Evolutionary conservation across 2,329 filamentous ascomycete species (phyloP).

Genomic region (Pseudogymnoascus sp.): DNA sequence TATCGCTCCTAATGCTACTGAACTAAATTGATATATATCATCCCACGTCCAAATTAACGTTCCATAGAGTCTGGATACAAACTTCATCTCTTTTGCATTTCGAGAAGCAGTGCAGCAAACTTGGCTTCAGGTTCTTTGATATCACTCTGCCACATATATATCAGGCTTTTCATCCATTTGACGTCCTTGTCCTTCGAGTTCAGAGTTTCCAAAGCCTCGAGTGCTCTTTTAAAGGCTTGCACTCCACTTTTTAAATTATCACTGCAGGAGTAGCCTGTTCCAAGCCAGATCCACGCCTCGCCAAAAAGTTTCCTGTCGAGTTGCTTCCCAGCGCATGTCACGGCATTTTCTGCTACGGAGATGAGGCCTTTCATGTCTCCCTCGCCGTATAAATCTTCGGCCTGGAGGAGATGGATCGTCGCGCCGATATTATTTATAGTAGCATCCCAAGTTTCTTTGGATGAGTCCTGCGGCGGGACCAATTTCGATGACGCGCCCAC

Average conservation of each 20-base stretch:
- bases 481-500: background rate
- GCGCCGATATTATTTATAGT: background rate
- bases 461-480: background rate
- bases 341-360: background rate
- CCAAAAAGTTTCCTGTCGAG: background rate
- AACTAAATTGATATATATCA: background rate
- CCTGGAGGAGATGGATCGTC: background rate
- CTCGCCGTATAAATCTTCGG: background rate
- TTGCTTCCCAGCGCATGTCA: background rate
- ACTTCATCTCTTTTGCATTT: background rate
- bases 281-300: background rate
- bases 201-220: background rate
- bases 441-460: background rate
- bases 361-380: background rate
- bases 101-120: background rate
- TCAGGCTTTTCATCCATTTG: background rate
- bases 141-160: background rate
- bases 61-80: background rate
- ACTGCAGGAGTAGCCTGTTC: background rate
- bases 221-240: background rate
- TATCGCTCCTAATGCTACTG: background rate
- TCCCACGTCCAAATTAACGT: background rate
- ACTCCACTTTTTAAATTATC: background rate
- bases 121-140: background rate
- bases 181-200: background rate